A percentile compares a stretch with the other conserved stretches of the same genome.
Conservation (phyloP, 1,284 basidiomycete species). For the Ustilago cynodontis region DNA sequence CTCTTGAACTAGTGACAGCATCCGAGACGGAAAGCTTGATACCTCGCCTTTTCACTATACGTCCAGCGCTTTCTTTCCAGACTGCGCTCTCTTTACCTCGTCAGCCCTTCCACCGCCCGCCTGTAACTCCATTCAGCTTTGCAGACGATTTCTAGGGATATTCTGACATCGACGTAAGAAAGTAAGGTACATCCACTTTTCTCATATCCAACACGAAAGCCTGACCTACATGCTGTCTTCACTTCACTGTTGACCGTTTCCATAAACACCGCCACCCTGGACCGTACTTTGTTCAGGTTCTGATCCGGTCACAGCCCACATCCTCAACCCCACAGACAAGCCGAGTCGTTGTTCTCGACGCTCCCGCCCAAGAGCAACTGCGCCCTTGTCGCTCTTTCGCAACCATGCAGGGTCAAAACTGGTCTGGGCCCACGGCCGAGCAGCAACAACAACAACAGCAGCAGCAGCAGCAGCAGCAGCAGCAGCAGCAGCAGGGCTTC, state of each 20-base stretch:
- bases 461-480: constrained; percentile 28
- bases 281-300: not conserved
- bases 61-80: constrained; percentile 6
- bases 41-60: not conserved
- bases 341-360: not conserved
- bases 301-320: not conserved
- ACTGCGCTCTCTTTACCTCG: constrained; percentile 9
- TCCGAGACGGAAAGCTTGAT: not conserved
- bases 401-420: constrained; percentile 43
- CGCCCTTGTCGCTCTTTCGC: not conserved
- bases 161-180: constrained; percentile 25
- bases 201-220: not conserved
- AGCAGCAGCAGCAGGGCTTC: constrained; percentile 30
- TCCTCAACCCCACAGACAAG: not conserved
- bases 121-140: constrained; percentile 8
- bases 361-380: not conserved
- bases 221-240: constrained; percentile 5
- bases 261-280: not conserved
- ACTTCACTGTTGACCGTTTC: not conserved
- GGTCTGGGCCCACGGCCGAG: constrained; percentile 30
- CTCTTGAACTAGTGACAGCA: not conserved
- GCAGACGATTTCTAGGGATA: constrained; percentile 17
- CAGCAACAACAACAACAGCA: constrained; percentile 34
- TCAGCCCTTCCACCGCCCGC: constrained; percentile 24
- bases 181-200: constrained; percentile 2